Conservation (phyloP, 768 basidiomycete species). For the Tricholoma furcatifolium region DNA sequence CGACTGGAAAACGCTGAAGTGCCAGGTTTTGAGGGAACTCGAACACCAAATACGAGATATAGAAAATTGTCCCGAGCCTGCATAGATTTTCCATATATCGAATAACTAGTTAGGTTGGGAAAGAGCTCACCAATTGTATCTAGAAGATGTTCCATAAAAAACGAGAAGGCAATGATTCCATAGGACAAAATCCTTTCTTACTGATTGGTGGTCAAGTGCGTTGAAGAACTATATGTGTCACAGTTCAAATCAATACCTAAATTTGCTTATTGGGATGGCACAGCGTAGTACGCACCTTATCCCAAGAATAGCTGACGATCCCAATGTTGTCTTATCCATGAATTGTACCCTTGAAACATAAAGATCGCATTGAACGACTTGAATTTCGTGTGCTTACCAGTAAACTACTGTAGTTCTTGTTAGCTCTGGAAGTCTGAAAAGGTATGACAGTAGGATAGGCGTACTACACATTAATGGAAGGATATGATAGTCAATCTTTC, state of each 20-base stretch:
- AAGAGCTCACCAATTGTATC: slow-evolving; percentile 60
- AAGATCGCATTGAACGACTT: no score
- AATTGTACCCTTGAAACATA: slow-evolving; percentile 57
- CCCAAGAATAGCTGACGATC: slow-evolving; percentile 66
- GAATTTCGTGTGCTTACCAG: slow-evolving; percentile 34
- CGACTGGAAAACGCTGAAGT: slow-evolving; percentile 71
- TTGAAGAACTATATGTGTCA: slow-evolving; percentile 41
- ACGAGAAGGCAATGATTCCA: not conserved
- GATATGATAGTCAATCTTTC: slow-evolving; percentile 67
- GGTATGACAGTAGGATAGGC: slow-evolving; percentile 15
- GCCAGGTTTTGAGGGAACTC: slow-evolving; percentile 76
- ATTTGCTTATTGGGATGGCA: no score
- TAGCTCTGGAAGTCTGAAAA: not conserved
- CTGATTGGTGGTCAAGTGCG: slow-evolving; percentile 67
- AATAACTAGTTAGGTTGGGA: not conserved
- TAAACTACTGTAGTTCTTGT: slow-evolving; percentile 43
- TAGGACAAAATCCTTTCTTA: slow-evolving; percentile 26
- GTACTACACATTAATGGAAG: slow-evolving; percentile 71
- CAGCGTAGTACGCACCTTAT: slow-evolving; percentile 50
- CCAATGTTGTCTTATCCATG: slow-evolving; percentile 76
- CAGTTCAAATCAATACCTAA: not conserved
- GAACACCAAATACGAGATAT: slow-evolving; percentile 66
- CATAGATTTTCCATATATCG: not conserved
- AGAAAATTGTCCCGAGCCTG: slow-evolving; percentile 78
- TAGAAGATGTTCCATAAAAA: slow-evolving; percentile 18